A percentile compares a stretch with the other conserved stretches of the same genome.
phyloP scores from a whole-genome alignment of 1,284 basidiomycete genomes.

The Malassezia cuniculi region DNA sequence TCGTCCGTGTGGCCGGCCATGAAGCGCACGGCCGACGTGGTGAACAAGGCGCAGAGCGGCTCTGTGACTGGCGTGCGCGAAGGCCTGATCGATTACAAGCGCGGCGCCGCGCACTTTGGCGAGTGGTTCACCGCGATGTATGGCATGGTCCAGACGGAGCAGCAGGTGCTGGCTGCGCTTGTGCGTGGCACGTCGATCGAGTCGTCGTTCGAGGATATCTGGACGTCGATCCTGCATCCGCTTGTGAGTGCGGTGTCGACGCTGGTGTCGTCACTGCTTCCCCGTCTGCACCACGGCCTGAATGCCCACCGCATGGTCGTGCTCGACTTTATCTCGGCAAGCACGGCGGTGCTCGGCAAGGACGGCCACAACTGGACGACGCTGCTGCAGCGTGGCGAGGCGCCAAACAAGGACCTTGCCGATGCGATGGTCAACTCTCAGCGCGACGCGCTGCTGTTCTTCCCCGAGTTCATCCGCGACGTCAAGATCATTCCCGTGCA shows the following conservation, averaged over 20 bases:
- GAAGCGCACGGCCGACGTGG: slow-evolving; percentile 1
- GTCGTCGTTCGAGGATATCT: slow-evolving; percentile 15
- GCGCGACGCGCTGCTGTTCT: slow-evolving; percentile 29
- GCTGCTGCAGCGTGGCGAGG: too few species aligned
- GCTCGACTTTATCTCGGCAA: slow-evolving; percentile 21
- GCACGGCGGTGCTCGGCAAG: slow-evolving; percentile 15
- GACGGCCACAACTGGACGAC: slow-evolving; percentile 18
- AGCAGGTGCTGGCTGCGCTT: slow-evolving; percentile 18
- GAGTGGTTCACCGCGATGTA: slow-evolving; percentile 27
- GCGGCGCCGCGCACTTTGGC: slow-evolving; percentile 17
- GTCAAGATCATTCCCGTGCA: slow-evolving; percentile 34
- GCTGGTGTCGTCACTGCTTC: slow-evolving; percentile 19
- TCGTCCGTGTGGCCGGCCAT: not conserved
- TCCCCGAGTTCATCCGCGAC: slow-evolving; percentile 38
- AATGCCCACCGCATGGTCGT: slow-evolving; percentile 30
- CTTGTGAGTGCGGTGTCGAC: slow-evolving; percentile 16
- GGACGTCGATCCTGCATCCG: slow-evolving; percentile 18
- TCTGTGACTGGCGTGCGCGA: slow-evolving; percentile 7
- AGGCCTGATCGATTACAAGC: slow-evolving; percentile 10
- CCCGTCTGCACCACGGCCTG: slow-evolving; percentile 22
- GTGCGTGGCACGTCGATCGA: slow-evolving; percentile 21
- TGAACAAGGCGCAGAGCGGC: slow-evolving; percentile 2
- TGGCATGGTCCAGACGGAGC: slow-evolving; percentile 29
- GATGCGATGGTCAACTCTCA: slow-evolving; percentile 17
- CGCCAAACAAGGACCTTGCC: slow-evolving; percentile 8